phyloP scores from a whole-genome alignment of 495 filamentous ascomycete genomes.

The Trichoderma parareesei region DNA sequence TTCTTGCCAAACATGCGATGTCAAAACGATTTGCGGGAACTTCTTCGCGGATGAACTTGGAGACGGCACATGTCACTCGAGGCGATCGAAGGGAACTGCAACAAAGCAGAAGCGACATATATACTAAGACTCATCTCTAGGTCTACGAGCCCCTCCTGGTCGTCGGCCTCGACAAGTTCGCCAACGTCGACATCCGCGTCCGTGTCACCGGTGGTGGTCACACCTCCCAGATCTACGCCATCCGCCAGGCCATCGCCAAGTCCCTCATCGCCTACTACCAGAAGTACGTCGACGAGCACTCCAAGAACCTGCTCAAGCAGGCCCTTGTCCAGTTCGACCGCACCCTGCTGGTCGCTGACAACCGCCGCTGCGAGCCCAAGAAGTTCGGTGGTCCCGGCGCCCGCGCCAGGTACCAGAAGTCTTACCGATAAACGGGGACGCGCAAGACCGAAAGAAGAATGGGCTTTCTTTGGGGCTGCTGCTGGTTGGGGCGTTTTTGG shows the following conservation, averaged over 20 bases:
- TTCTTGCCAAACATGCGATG: constrained; percentile 1
- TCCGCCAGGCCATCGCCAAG: constrained; percentile 98
- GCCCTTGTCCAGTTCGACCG: constrained; percentile 91
- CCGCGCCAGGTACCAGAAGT: constrained; percentile 91
- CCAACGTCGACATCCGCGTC: constrained; percentile 92
- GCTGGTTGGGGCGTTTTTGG: constrained; percentile 3
- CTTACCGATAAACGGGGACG: constrained; percentile 49
- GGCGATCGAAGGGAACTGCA: background rate
- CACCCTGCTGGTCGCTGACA: constrained; percentile 94
- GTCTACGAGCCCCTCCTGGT: constrained; percentile 98
- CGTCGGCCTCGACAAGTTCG: constrained; percentile 93
- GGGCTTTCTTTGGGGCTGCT: too few relatives aligned
- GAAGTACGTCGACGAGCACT: constrained; percentile 99
- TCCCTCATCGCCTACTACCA: constrained; percentile 99
- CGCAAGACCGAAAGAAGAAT: background rate
- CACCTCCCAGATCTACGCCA: constrained; percentile 94
- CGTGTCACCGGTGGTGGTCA: constrained; percentile 96
- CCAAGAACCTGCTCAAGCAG: constrained; percentile 98
- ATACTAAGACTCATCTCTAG: constrained; percentile 24
- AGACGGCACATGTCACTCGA: background rate
- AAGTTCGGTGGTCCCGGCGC: constrained; percentile 91
- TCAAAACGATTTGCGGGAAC: background rate
- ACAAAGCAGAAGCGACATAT: background rate
- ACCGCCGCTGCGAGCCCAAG: constrained; percentile 89
- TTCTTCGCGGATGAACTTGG: background rate